phyloP scores from a whole-genome alignment of 2,329 filamentous ascomycete genomes.

The Incumbomyces lentus region DNA sequence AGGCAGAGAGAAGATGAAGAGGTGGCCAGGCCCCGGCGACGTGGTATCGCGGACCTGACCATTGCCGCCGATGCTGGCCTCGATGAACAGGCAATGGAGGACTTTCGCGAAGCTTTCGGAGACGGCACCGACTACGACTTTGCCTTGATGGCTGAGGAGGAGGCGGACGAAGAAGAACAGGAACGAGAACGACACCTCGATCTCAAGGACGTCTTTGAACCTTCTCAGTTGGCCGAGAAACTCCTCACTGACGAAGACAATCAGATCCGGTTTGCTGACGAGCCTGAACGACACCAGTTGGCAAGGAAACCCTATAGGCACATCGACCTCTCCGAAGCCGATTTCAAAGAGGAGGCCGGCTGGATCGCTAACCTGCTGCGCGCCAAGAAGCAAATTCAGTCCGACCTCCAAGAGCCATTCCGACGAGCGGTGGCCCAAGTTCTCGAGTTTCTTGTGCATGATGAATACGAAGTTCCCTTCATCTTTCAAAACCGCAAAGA shows the following conservation, averaged over 20 bases:
- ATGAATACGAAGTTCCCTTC: constrained; percentile 91
- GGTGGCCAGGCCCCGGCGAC: constrained; percentile 63
- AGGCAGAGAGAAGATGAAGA: constrained; percentile 76
- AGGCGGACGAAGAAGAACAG: constrained; percentile 65
- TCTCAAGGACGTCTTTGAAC: constrained; percentile 96
- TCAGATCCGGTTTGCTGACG: constrained; percentile 73
- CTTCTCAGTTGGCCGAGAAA: constrained; percentile 85
- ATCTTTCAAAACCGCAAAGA: constrained; percentile 98
- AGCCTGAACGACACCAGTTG: constrained; percentile 89
- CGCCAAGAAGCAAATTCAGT: constrained; percentile 68
- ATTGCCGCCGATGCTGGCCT: constrained; percentile 73
- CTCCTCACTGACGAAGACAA: constrained; percentile 95
- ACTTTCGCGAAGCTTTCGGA: constrained; percentile 93
- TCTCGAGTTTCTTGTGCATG: constrained; percentile 86
- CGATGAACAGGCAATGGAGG: constrained; percentile 84
- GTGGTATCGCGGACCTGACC: constrained; percentile 54
- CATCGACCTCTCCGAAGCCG: constrained; percentile 67
- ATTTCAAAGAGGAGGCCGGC: constrained; percentile 76
- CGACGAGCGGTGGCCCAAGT: constrained; percentile 83
- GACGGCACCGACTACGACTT: constrained; percentile 94
- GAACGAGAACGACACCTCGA: constrained; percentile 76
- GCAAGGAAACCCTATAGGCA: constrained; percentile 81
- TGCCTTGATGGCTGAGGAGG: constrained; percentile 79
- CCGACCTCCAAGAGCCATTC: constrained; percentile 70
- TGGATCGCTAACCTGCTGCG: constrained; percentile 91